Base-by-base conservation (phyloP, 2,329 filamentous ascomycete species). In the Clarireedia sp. region DNA sequence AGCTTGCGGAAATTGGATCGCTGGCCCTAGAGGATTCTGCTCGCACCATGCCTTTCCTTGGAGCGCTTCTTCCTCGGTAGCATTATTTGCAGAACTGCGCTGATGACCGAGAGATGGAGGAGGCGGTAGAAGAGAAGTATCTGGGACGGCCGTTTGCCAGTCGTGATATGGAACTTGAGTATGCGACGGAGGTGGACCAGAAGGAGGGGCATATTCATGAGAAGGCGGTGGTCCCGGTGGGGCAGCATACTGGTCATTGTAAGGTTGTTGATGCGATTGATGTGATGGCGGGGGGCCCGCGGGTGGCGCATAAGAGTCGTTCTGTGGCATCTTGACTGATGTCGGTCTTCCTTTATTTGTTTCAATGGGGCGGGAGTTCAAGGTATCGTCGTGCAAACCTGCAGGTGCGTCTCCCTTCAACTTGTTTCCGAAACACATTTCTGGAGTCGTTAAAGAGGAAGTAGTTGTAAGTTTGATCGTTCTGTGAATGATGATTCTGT, bases 81-180 rank as follows among this genome's bases (percentile, higher is more conserved):
- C 84, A 69, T 92, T 92, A 66, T 81, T 83, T 2, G 84, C 78
- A 0, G 83, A 81, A 12, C 86, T 89, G 33, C 69, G 72, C 57
- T 87, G 81, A 64, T 82, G 82, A 48, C 80, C 80, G 53, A 89
- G 77, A 29, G 79, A 78, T 0, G 87, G 87, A 1, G 87, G 87
- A 0, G 86, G 86, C 1, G 87, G 87, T 44, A 90, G 80, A 9
- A 87, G 76, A 0, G 85, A 76, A 1, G 82, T 89, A 68, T 90
- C 87, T 0, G 87, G 86, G 1, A 90, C 85, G 3, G 83, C 79
- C 6, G 78, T 66, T 61, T 83, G 76, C 87, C 87, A 90, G 70
- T 87, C 82, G 67, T 90, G 86, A 62, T 82, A 68, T 54, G 64
- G 63, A 40, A 57, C 55, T 51, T 63, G 57, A 8, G 60, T 33